Evolutionary conservation across 1,284 basidiomycete genomes (phyloP), one percentile per base, ranked within the genome.

Genomic region (Sparassis latifolia): DNA sequence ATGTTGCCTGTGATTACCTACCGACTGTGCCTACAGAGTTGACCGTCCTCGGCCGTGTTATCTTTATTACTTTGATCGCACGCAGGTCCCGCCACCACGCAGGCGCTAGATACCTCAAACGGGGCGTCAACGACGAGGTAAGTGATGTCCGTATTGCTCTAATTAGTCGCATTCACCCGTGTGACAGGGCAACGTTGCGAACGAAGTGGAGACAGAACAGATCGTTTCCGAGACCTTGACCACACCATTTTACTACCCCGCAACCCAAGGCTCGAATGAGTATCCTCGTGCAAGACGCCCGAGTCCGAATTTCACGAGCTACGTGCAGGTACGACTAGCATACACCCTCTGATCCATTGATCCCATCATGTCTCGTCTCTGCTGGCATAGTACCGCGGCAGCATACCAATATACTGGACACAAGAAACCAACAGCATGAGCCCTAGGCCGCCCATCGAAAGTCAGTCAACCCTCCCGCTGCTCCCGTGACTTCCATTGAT

Each of bases 131-230:
- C 61, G 89, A 95, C 58, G 84, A 92, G 74, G 89, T 89, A 47
- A 5, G 59, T 27, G 30, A 4, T 49, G 38, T 12, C 35, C 35
- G 12, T 7, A 6, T 37, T 37, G 7, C 35, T 7, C 35, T 2
- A 27, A 47, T 9, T 6, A 5, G 35, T 2, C 2, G 4, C 45
- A 7, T 4, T 4, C 57, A 49, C 5, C 20, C 20, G 20, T 20
- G 40, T 35, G 2, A 3, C 59, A 95, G 89, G 97, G 97, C 2
- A 92, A 97, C 63, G 97, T 99, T 2, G 97, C 96, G 1, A 99
- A 99, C 62, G 97, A 99, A 68, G 97, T 99, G 2, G 97, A 99
- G 69, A 98, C 95, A 0, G 97, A 99, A 63, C 97, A 99, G 64
- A 97, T 99, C 48, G 95, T 99, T 0, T 92, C 89, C 2, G 96